These are phyloP conservation scores for Candida tammaniensis DNA, from an alignment of 805 yeast genomes.

Conservation along the genomic window DNA sequence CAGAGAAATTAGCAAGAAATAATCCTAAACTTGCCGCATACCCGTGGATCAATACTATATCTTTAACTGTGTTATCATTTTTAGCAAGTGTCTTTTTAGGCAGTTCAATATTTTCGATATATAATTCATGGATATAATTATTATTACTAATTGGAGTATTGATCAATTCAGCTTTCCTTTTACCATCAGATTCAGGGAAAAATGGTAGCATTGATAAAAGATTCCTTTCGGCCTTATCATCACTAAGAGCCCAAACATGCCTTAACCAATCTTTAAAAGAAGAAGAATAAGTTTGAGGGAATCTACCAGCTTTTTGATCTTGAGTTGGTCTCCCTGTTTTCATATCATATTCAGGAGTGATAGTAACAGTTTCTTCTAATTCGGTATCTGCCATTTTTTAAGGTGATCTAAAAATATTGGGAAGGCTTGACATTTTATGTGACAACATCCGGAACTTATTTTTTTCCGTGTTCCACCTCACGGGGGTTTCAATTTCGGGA, in stretches of 20 bases:
- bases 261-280: constrained; percentile 29
- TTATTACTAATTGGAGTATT: constrained; percentile 56
- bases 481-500: no score
- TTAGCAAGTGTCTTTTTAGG: constrained; percentile 1
- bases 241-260: constrained; percentile 22
- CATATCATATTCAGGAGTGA: constrained; percentile 5
- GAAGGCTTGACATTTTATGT: no score
- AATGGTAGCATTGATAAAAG: constrained; percentile 60
- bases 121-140: constrained; percentile 73
- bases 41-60: constrained; percentile 82
- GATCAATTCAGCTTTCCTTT: constrained; percentile 44
- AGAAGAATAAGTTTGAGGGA: constrained; percentile 10
- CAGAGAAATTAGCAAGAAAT: constrained; percentile 66
- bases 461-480: no score
- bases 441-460: no score
- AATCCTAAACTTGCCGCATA: constrained; percentile 90
- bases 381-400: constrained; percentile 4
- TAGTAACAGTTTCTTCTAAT: constrained; percentile 1
- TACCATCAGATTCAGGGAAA: constrained; percentile 51
- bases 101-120: constrained; percentile 46
- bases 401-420: no score
- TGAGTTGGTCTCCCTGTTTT: background rate
- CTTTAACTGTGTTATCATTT: constrained; percentile 20
- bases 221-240: constrained; percentile 29
- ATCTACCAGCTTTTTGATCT: background rate